Conservation (phyloP, 164 flowering plant genomes). For the Magnolia officinalis region DNA sequence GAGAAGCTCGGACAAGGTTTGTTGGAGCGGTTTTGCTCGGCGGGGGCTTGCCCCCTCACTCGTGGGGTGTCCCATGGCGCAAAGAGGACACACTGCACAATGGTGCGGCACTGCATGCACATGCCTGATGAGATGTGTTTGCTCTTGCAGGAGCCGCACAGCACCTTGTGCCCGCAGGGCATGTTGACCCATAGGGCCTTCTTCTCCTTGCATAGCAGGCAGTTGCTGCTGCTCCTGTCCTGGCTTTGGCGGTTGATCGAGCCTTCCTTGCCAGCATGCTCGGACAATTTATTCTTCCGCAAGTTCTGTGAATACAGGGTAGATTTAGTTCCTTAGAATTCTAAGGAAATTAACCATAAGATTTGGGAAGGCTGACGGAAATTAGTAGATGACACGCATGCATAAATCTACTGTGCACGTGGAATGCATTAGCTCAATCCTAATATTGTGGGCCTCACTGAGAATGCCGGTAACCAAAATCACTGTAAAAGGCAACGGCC, state of each 20-base stretch:
- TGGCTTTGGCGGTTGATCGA: constrained; percentile 18
- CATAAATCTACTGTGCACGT: no score
- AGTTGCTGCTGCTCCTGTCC: constrained; percentile 16
- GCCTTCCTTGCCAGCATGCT: constrained; percentile 19
- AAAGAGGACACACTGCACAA: not conserved
- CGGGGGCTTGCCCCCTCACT: not conserved
- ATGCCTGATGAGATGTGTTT: not conserved
- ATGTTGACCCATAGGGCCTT: constrained; percentile 32
- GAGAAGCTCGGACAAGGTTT: not conserved
- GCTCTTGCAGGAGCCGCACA: constrained; percentile 36
- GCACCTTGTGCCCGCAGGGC: constrained; percentile 40
- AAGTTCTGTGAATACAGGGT: not conserved
- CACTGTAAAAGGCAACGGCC: no score
- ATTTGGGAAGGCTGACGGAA: no score
- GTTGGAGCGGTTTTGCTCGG: not conserved
- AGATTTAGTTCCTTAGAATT: no score
- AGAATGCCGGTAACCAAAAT: no score
- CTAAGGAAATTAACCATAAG: no score
- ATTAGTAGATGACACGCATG: no score
- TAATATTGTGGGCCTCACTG: no score
- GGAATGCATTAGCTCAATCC: no score
- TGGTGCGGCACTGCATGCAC: not conserved
- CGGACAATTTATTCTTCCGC: not conserved
- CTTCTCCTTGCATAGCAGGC: constrained; percentile 32
- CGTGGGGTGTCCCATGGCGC: not conserved